Conservation (phyloP, 2,329 filamentous ascomycete species). For the Xylariaceae sp. region DNA sequence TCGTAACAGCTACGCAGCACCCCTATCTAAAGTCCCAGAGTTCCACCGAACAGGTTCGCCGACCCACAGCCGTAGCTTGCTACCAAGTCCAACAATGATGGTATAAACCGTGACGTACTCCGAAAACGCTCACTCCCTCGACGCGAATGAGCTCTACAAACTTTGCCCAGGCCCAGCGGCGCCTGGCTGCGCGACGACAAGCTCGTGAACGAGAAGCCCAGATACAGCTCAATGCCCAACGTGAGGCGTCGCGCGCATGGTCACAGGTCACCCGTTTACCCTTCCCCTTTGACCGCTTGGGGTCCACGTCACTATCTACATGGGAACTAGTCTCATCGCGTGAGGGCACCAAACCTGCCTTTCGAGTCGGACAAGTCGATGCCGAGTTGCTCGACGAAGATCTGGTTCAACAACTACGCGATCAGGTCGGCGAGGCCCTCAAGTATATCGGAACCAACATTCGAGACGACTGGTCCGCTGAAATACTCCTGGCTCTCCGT, state of each 20-base stretch:
- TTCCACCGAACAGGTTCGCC: too few species aligned
- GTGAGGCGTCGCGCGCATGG: conserved; percentile 59
- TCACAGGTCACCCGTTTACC: conserved; percentile 63
- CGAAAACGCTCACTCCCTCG: background rate
- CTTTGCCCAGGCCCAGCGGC: conserved; percentile 88
- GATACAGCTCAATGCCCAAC: conserved; percentile 57
- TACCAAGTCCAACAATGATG: conserved; percentile 10
- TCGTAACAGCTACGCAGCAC: background rate
- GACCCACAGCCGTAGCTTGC: background rate
- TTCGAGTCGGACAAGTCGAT: conserved; percentile 94
- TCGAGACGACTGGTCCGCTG: conserved; percentile 84
- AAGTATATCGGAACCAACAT: conserved; percentile 81
- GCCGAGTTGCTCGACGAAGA: conserved; percentile 95
- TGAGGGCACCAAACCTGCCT: conserved; percentile 81
- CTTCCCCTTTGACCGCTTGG: conserved; percentile 66
- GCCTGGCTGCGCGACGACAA: conserved; percentile 80
- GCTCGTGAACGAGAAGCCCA: conserved; percentile 72
- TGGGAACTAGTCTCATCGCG: conserved; percentile 77
- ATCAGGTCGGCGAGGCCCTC: conserved; percentile 84
- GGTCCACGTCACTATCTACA: conserved; percentile 52
- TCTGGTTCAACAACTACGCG: conserved; percentile 81
- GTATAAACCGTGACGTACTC: background rate
- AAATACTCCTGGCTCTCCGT: conserved; percentile 80
- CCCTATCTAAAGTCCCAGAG: background rate
- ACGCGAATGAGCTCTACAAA: conserved; percentile 59